phyloP scores from a whole-genome alignment of 768 basidiomycete species.

The Trametes coccinea region DNA sequence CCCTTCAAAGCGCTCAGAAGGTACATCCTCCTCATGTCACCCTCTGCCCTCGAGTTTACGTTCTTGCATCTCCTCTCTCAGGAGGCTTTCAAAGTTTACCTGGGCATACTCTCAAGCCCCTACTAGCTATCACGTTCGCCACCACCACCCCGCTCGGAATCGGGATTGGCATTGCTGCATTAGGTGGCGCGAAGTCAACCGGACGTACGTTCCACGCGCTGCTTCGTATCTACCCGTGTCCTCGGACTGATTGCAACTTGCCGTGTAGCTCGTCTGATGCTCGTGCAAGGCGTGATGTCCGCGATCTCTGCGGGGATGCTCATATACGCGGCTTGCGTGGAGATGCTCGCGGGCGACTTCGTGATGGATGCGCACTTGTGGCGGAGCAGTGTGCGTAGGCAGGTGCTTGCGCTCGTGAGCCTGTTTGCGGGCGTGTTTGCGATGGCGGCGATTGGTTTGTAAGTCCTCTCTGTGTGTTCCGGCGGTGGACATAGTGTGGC shows the following conservation, averaged over 20 bases:
- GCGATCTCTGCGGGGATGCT: constrained; percentile 85
- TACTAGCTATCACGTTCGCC: constrained; percentile 64
- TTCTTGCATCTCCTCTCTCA: constrained; percentile 14
- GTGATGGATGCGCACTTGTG: constrained; percentile 66
- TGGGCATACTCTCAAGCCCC: constrained; percentile 45
- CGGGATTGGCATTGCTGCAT: constrained; percentile 52
- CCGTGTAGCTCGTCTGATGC: constrained; percentile 45
- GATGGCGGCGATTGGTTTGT: constrained; percentile 43
- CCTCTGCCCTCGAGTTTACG: fast-evolving
- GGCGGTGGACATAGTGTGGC: background rate
- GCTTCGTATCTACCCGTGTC: background rate
- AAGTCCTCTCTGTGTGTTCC: background rate
- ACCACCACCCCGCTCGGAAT: constrained; percentile 76
- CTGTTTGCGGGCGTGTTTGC: constrained; percentile 58
- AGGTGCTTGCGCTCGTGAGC: constrained; percentile 59
- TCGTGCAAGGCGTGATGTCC: constrained; percentile 73
- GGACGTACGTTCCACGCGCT: constrained; percentile 26
- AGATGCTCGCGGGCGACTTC: constrained; percentile 87
- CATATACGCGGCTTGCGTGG: constrained; percentile 79
- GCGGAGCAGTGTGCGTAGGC: constrained; percentile 40
- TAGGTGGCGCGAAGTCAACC: constrained; percentile 34
- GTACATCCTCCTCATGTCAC: background rate
- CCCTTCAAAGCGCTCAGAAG: constrained; percentile 34
- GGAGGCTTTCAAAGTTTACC: constrained; percentile 33
- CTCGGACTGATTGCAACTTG: background rate